Percentiles rank a stretch among this genome's conserved stretches.
phyloP scores from a whole-genome alignment of 768 basidiomycete species.

The Gloeostereum incarnatum region DNA sequence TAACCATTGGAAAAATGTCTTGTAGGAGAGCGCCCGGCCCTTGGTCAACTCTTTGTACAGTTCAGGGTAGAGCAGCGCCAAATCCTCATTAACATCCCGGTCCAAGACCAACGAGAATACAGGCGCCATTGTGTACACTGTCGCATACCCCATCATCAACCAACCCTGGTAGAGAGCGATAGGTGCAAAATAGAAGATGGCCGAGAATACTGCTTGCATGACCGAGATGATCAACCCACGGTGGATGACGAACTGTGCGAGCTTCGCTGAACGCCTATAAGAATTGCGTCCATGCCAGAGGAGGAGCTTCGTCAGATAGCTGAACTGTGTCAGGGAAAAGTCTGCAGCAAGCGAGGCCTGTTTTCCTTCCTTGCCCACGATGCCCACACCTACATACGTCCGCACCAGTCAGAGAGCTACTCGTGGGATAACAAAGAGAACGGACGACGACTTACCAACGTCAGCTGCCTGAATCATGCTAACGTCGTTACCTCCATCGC shows the following conservation, averaged over 20 bases:
- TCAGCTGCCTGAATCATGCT: conserved; percentile 99
- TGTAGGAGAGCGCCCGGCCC: conserved; percentile 90
- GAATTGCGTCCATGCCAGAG: conserved; percentile 99
- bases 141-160: conserved; percentile 96
- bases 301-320: conserved; percentile 88
- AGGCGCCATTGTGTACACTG: conserved; percentile 96
- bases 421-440: neutral
- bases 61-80: conserved; percentile 94
- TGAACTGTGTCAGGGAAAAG: conserved; percentile 97
- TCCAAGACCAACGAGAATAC: conserved; percentile 97
- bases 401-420: neutral
- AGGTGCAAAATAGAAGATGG: conserved; percentile 90
- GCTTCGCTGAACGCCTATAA: conserved; percentile 94
- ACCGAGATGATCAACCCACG: conserved; percentile 94
- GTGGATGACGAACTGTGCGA: conserved; percentile 98
- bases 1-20: conserved; percentile 97
- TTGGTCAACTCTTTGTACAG: conserved; percentile 97
- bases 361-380: conserved; percentile 98
- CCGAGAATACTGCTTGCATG: conserved; percentile 95
- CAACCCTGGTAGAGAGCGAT: conserved; percentile 98
- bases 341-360: conserved; percentile 99
- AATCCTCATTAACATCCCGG: conserved; percentile 89
- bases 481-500: conserved; percentile 98
- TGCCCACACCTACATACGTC: conserved; percentile 67
- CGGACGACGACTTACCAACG: conserved; percentile 59